Conservation (phyloP, 163 green algal genomes). For the Chlamydomonas reinhardtii region DNA sequence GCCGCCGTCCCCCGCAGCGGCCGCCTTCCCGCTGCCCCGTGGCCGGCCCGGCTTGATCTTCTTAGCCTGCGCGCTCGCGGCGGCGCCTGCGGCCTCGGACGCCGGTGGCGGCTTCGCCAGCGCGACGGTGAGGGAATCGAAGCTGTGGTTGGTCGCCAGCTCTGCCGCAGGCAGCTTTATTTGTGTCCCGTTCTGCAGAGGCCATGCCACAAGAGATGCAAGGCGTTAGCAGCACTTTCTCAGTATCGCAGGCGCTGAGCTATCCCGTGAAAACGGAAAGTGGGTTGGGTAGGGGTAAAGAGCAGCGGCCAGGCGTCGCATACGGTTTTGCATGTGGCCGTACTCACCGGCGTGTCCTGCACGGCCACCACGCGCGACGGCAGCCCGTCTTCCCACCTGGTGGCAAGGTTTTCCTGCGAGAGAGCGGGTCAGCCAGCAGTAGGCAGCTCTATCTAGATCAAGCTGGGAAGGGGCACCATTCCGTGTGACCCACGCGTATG, state of each 20-base stretch:
- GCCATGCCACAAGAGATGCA: background rate
- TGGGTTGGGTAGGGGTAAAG: too few relatives aligned
- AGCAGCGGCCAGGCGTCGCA: too few relatives aligned
- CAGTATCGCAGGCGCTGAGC: background rate
- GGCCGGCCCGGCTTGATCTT: too few relatives aligned
- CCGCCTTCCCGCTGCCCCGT: background rate
- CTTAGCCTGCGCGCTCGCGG: background rate
- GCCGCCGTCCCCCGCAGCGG: background rate
- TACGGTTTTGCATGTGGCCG: background rate
- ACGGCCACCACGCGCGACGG: constrained; percentile 9
- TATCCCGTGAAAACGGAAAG: background rate
- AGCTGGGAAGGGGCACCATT: too few relatives aligned
- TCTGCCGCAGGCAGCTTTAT: background rate
- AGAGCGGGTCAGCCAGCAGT: too few relatives aligned
- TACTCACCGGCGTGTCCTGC: background rate
- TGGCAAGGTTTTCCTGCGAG: background rate
- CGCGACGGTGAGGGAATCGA: constrained; percentile 11
- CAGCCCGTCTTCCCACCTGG: constrained; percentile 12
- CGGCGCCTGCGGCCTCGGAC: background rate
- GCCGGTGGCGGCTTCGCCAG: background rate
- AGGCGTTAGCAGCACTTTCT: too few relatives aligned
- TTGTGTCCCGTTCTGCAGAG: too few relatives aligned
- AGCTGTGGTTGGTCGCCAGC: constrained; percentile 21
- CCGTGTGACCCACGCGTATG: too few relatives aligned
- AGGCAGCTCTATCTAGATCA: too few relatives aligned